Conservation (phyloP, 345 rosid genomes). For the Turnera subulata region DNA sequence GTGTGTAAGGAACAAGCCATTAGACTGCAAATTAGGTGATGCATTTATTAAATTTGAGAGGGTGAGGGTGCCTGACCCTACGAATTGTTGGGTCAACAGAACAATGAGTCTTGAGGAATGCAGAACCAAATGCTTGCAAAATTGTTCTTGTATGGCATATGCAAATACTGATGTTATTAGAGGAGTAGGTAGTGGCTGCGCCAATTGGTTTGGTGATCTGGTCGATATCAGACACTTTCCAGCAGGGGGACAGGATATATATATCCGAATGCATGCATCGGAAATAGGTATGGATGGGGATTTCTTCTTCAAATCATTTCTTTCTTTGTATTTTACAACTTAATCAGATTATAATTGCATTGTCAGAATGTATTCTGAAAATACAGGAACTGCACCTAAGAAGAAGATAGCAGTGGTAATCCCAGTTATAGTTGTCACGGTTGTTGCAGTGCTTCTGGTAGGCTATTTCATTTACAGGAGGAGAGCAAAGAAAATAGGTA, state of each 20-base stretch:
- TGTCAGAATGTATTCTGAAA: background rate
- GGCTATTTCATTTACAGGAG: background rate
- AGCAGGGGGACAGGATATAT: background rate
- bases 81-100: conserved; percentile 2
- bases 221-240: conserved; percentile 8
- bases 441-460: background rate
- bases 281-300: conserved; percentile 12
- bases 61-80: conserved; percentile 17
- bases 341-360: no score
- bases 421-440: background rate
- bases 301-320: background rate
- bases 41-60: background rate
- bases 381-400: background rate
- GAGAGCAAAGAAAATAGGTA: conserved; percentile 2
- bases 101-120: conserved; percentile 9
- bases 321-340: background rate
- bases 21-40: conserved; percentile 6
- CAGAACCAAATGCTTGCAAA: conserved; percentile 7
- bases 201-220: conserved; percentile 15
- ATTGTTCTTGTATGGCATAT: conserved; percentile 21
- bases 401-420: background rate
- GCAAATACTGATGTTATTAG: background rate
- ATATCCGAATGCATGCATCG: conserved; percentile 9
- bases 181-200: conserved; percentile 14
- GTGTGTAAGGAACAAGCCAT: background rate